A percentile compares a stretch with the other conserved stretches of the same genome.
These are phyloP conservation scores for Daldinia sp. DNA, from an alignment of 2,329 filamentous ascomycete species.

Conservation along the genomic window DNA sequence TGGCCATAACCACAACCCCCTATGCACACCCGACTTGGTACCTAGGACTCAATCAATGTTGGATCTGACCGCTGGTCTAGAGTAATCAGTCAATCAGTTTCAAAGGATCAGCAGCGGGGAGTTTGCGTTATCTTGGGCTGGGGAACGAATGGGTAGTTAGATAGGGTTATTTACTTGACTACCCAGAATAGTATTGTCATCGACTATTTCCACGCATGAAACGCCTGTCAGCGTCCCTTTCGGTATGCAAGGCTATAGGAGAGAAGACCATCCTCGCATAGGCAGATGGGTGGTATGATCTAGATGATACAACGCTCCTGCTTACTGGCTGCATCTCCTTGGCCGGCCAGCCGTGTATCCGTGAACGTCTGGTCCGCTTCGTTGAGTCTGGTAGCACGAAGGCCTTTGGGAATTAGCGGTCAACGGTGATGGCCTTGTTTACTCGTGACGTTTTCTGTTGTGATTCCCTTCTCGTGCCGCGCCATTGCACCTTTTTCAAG, in stretches of 20 bases:
- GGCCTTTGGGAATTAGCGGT: constrained; percentile 25
- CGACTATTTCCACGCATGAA: constrained; percentile 16
- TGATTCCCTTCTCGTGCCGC: background rate
- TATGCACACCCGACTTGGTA: background rate
- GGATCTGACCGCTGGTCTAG: background rate
- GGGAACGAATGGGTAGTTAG: background rate
- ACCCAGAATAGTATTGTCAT: constrained; percentile 7
- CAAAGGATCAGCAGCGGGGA: background rate
- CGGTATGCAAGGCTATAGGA: constrained; percentile 32
- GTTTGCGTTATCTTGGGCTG: background rate
- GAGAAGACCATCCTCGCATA: background rate
- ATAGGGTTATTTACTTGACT: constrained; percentile 5
- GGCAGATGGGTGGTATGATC: constrained; percentile 26
- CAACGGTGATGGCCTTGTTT: constrained; percentile 18
- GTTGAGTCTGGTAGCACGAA: constrained; percentile 2
- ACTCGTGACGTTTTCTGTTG: constrained; percentile 21
- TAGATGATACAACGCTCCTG: constrained; percentile 26
- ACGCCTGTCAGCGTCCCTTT: constrained; percentile 22
- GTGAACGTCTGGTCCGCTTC: constrained; percentile 17
- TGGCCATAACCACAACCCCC: background rate
- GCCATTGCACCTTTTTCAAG: background rate
- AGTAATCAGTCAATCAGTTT: background rate
- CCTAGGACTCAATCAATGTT: background rate
- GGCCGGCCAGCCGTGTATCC: constrained; percentile 7
- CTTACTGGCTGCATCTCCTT: constrained; percentile 11